These are phyloP conservation scores for Colletotrichum sp. DNA, from an alignment of 2,329 filamentous ascomycete species.

Conservation along the genomic window DNA sequence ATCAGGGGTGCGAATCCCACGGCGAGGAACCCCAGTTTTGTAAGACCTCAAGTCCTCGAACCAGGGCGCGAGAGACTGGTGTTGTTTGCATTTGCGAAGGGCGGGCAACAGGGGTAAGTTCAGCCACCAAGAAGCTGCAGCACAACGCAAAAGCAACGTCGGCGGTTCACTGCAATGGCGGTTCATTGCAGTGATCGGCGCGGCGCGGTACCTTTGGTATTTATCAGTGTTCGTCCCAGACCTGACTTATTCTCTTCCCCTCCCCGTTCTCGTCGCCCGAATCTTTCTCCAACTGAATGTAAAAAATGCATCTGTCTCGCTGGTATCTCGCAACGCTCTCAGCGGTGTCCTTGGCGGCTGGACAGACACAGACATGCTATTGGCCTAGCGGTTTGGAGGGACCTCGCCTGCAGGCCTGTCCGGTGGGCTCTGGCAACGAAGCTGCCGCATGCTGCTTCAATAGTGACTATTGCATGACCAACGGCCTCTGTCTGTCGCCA, in stretches of 20 bases:
- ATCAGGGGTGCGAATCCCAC: not conserved
- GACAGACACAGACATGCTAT: conserved; percentile 6
- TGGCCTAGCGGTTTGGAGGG: not conserved
- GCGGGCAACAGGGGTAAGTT: not conserved
- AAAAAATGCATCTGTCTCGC: not conserved
- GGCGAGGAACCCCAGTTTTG: not conserved
- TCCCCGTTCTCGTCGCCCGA: not conserved
- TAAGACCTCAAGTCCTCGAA: not conserved
- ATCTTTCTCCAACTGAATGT: not conserved
- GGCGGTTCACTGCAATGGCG: not conserved
- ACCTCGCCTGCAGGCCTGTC: not conserved
- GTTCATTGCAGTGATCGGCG: not conserved
- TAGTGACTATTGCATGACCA: conserved; percentile 14
- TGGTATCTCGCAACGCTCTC: not conserved
- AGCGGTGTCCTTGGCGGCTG: not conserved
- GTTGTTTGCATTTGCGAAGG: not conserved
- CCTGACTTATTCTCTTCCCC: not conserved
- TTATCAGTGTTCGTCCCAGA: not conserved
- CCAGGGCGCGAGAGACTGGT: not conserved
- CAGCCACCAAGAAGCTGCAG: not conserved
- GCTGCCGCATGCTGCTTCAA: conserved; percentile 11
- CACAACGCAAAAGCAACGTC: not conserved
- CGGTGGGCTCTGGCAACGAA: not conserved
- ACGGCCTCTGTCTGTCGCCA: conserved; percentile 18
- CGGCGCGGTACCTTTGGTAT: not conserved